Evolutionary conservation across 1,284 basidiomycete genomes (phyloP).

Genomic region (Cutaneotrichosporon daszewskae): DNA sequence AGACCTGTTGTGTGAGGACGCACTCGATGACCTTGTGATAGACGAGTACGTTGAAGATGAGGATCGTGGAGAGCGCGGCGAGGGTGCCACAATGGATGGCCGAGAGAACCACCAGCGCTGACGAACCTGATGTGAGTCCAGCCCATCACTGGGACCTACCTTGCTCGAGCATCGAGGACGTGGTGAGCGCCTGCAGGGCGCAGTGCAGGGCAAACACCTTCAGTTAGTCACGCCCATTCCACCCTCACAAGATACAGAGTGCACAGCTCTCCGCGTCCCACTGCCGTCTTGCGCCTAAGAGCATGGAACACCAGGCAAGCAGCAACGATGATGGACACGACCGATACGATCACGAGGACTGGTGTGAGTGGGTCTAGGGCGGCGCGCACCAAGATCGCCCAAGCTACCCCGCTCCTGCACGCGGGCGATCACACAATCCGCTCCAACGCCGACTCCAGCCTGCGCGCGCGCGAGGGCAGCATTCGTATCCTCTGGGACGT

Average conservation of each 20-base stretch:
- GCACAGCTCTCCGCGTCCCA: slow-evolving; percentile 38
- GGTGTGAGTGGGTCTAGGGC: neutral
- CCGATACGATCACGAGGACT: slow-evolving; percentile 39
- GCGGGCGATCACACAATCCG: slow-evolving; percentile 36
- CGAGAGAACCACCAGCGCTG: slow-evolving; percentile 62
- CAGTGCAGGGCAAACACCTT: slow-evolving; percentile 65
- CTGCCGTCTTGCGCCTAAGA: slow-evolving; percentile 32
- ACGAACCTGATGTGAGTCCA: slow-evolving; percentile 50
- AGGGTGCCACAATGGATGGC: slow-evolving; percentile 66
- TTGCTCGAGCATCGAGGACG: slow-evolving; percentile 67
- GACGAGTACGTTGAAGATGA: slow-evolving; percentile 71
- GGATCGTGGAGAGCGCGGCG: slow-evolving; percentile 60
- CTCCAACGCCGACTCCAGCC: slow-evolving; percentile 37
- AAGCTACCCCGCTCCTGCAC: slow-evolving; percentile 29
- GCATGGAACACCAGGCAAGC: slow-evolving; percentile 22
- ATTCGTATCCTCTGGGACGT: slow-evolving; percentile 26
- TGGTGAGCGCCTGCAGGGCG: slow-evolving; percentile 70
- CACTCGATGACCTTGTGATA: slow-evolving; percentile 55
- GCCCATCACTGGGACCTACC: slow-evolving; percentile 12
- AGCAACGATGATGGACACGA: slow-evolving; percentile 29
- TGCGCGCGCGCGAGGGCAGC: slow-evolving; percentile 24
- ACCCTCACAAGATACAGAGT: slow-evolving; percentile 32
- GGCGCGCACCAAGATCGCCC: slow-evolving; percentile 41
- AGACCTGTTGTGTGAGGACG: no score
- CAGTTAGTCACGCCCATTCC: neutral